Percentiles rank a stretch among this genome's conserved stretches.
Evolutionary conservation across 1,139 yeast species (phyloP).

Genomic region (Hanseniaspora sp.): DNA sequence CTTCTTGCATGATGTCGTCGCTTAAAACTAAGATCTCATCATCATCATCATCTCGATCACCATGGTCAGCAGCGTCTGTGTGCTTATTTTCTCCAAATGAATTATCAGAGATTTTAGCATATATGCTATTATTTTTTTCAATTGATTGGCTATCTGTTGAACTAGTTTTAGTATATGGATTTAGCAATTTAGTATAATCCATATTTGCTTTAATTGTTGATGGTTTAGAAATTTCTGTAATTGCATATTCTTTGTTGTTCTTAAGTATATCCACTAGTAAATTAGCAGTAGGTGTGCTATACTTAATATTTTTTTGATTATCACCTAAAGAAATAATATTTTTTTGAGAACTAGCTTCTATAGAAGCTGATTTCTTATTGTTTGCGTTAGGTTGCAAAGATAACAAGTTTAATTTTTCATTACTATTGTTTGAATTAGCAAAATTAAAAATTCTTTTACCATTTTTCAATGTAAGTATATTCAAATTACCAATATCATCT

Average conservation of each 20-base stretch:
- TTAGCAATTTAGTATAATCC: not conserved
- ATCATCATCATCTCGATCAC: not conserved
- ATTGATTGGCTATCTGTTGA: not conserved
- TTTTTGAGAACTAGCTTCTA: no score
- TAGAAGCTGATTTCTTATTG: no score
- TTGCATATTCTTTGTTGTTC: not conserved
- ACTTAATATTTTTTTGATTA: no score
- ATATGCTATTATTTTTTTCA: not conserved
- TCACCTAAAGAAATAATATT: no score
- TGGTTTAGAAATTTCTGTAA: not conserved
- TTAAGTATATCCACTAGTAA: not conserved
- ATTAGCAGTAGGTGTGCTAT: not conserved
- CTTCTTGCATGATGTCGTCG: constrained; percentile 5
- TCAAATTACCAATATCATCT: not conserved
- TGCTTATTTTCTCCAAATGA: not conserved
- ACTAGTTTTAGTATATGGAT: not conserved
- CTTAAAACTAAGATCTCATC: constrained; percentile 3
- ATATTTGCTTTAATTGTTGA: not conserved
- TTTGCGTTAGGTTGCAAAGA: not conserved
- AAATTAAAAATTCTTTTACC: not conserved
- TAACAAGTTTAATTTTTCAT: not conserved
- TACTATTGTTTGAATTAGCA: not conserved
- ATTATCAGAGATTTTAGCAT: not conserved
- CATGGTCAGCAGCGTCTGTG: not conserved
- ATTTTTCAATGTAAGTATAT: not conserved